phyloP scores from a whole-genome alignment of 768 basidiomycete species.

The Tylopilus felleus region DNA sequence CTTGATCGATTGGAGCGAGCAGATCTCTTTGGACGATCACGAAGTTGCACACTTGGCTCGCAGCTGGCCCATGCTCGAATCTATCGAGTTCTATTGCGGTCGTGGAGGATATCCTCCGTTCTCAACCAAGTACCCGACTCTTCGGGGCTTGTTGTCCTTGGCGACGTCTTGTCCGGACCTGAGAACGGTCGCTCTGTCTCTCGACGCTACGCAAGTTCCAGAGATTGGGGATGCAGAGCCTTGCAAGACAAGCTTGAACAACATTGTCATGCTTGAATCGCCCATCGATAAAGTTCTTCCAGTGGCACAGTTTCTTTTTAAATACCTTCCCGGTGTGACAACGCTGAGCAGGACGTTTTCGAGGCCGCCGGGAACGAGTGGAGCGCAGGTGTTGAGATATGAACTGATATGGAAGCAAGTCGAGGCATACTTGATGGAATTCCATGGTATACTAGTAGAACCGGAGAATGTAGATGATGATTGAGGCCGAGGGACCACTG shows the following conservation, averaged over 20 bases:
- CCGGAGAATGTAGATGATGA: too few relatives aligned
- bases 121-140: conserved; percentile 6
- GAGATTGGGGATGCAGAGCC: neutral
- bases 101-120: conserved; percentile 7
- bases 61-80: conserved; percentile 6
- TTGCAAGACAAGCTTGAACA: neutral
- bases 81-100: conserved; percentile 1
- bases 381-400: neutral
- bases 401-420: neutral
- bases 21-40: conserved; percentile 8
- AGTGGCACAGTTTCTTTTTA: conserved; percentile 13
- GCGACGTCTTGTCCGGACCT: neutral
- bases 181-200: neutral
- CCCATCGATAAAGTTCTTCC: conserved; percentile 6
- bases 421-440: neutral
- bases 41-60: conserved; percentile 5
- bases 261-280: conserved; percentile 8
- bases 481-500: too few relatives aligned
- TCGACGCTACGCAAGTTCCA: conserved; percentile 17
- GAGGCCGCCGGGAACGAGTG: neutral
- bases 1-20: conserved; percentile 9
- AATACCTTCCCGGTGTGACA: conserved; percentile 3
- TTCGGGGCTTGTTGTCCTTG: conserved; percentile 9
- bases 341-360: neutral
- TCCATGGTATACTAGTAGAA: too few relatives aligned